Base-by-base conservation (phyloP, 2,329 filamentous ascomycete species). In the Sordariomycetes sp. region DNA sequence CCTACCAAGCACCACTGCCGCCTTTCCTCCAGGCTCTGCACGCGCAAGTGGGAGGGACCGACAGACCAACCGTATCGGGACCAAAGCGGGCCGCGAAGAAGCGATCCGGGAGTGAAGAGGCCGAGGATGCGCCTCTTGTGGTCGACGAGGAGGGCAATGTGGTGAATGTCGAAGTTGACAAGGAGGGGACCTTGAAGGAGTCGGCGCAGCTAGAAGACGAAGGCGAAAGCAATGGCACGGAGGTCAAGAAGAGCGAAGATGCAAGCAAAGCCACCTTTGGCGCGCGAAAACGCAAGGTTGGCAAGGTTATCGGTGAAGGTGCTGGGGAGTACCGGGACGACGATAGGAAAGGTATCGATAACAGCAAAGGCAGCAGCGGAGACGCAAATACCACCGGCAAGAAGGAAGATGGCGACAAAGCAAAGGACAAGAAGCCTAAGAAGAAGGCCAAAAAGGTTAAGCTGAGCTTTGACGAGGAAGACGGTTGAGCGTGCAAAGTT, bases 81-180 rank as follows among this genome's bases (percentile, higher is more conserved):
- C 63, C 61, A 14, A 59, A 70, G 3, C 60, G 72, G n/a, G 60
- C 66, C 32, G 56, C 48, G 38, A 71, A 65, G 59, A 71, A 63
- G 57, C 68, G 67, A 23, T 74, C 72, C 12, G 73, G 63, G 39
- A 77, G 80, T 44, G 79, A 79, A 26, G 77, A 86, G 39, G 82
- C 81, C 10, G 84, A 90, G 45, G 84, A 90, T 53, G 79, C 69
- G 32, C 85, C 85, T 0, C 68, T 86, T 0, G 76, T 86, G 33
- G 75, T 92, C 4, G 74, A 90, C 44, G 83, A 86, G 50, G 66
- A 72, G 5, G 82, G 76, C 32, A 81, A 85, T 35, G 69, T 79
- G 20, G 70, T 80, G 20, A 30, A 55, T 59, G 44, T 75, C 46
- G 41, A 70, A 14, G 52, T 70, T 5, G 59, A 56, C 34, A 51